phyloP scores from a whole-genome alignment of 352 stramenopile species.

The Pythium pyrilobum region DNA sequence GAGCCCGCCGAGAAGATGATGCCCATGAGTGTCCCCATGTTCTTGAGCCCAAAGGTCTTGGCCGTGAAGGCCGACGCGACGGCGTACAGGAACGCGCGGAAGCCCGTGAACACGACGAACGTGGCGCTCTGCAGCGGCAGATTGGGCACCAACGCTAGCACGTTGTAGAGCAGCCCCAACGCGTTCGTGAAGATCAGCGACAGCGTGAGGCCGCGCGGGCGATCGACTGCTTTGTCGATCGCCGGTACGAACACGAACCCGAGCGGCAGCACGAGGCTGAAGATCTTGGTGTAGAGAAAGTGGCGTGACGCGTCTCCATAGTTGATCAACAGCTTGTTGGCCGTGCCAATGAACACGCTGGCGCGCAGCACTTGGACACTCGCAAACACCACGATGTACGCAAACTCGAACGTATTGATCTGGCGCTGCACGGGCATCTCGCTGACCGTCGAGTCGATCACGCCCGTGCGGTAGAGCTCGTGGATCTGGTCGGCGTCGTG shows the following conservation, averaged over 20 bases:
- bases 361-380: slow-evolving; percentile 67
- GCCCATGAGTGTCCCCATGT: slow-evolving; percentile 75
- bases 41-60: slow-evolving; percentile 82
- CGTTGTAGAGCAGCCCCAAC: slow-evolving; percentile 69
- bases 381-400: slow-evolving; percentile 63
- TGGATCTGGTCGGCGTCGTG: slow-evolving; percentile 20
- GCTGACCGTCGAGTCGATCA: slow-evolving; percentile 32
- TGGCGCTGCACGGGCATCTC: slow-evolving; percentile 56
- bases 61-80: slow-evolving; percentile 79
- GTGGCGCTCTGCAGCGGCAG: slow-evolving; percentile 58
- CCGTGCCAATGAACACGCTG: slow-evolving; percentile 81
- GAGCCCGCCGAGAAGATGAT: slow-evolving; percentile 79
- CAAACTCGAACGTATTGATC: slow-evolving; percentile 77
- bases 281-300: slow-evolving; percentile 82
- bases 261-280: slow-evolving; percentile 75
- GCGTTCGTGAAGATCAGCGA: slow-evolving; percentile 68
- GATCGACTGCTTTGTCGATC: slow-evolving; percentile 79
- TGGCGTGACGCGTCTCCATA: slow-evolving; percentile 55
- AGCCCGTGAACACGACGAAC: slow-evolving; percentile 77
- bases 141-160: slow-evolving; percentile 53
- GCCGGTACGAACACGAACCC: slow-evolving; percentile 79
- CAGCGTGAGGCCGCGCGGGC: slow-evolving; percentile 43
- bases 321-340: slow-evolving; percentile 78
- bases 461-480: slow-evolving; percentile 19
- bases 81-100: slow-evolving; percentile 83